Percentiles rank a stretch among this genome's conserved stretches.
Conservation (phyloP, 129 eudicot species). For the Lonicera japonica region DNA sequence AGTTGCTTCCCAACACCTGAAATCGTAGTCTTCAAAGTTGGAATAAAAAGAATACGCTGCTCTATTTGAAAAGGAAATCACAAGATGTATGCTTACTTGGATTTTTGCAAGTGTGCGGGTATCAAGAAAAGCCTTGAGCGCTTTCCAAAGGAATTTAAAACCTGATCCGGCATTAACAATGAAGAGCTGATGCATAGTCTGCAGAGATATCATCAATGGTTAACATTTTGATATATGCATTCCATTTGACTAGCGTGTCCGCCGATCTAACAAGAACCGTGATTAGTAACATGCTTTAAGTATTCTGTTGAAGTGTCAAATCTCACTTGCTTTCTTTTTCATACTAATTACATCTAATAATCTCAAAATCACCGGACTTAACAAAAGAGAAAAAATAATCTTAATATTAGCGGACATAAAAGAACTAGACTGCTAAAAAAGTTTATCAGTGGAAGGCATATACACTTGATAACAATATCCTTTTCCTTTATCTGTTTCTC, state of each 20-base stretch:
- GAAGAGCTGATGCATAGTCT: constrained; percentile 48
- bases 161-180: constrained; percentile 53
- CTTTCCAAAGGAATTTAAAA: constrained; percentile 49
- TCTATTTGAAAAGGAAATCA: background rate
- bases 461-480: too few species aligned
- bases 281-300: too few species aligned
- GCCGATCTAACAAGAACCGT: too few species aligned
- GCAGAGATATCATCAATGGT: constrained; percentile 4
- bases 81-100: constrained; percentile 18
- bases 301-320: background rate
- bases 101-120: constrained; percentile 42
- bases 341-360: too few species aligned
- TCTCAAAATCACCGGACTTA: too few species aligned
- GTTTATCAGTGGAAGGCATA: too few species aligned
- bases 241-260: background rate
- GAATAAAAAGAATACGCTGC: background rate
- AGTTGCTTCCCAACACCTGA: constrained; percentile 53
- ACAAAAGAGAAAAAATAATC: too few species aligned
- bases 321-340: background rate
- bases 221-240: background rate
- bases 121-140: constrained; percentile 44
- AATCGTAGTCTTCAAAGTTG: constrained; percentile 4
- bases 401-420: too few species aligned
- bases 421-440: too few species aligned
- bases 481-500: too few species aligned